Evolutionary conservation across 2,329 filamentous ascomycete genomes (phyloP).

Genomic region (Colletotrichum camelliae): DNA sequence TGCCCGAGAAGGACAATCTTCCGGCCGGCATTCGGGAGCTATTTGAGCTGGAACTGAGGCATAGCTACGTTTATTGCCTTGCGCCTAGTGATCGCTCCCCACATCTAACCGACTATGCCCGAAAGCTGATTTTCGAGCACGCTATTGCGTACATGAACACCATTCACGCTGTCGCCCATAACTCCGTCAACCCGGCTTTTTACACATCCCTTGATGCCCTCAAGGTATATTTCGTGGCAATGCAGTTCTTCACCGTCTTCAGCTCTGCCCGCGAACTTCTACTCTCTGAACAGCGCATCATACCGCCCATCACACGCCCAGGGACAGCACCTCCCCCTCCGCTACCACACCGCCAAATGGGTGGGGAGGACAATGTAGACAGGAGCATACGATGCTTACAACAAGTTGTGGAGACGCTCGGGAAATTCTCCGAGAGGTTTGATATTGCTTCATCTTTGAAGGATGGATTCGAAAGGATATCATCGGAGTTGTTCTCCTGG

Average conservation of each 20-base stretch:
- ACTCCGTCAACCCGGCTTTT: constrained; percentile 66
- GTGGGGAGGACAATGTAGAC: constrained; percentile 55
- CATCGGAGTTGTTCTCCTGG: constrained; percentile 46
- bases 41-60: constrained; percentile 87
- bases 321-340: constrained; percentile 58
- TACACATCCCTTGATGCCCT: constrained; percentile 89
- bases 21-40: constrained; percentile 72
- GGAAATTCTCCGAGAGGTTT: constrained; percentile 65
- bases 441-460: constrained; percentile 59
- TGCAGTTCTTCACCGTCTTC: constrained; percentile 67
- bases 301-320: constrained; percentile 46
- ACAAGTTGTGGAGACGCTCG: constrained; percentile 57
- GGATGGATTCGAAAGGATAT: constrained; percentile 57
- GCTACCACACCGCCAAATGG: constrained; percentile 51
- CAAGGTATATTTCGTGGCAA: constrained; percentile 78
- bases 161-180: constrained; percentile 71
- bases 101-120: constrained; percentile 75
- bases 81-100: constrained; percentile 80
- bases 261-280: constrained; percentile 58
- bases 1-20: constrained; percentile 63
- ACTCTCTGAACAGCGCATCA: constrained; percentile 53
- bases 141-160: constrained; percentile 81
- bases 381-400: constrained; percentile 62
- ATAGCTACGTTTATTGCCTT: constrained; percentile 89
- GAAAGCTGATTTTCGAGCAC: constrained; percentile 84